Base-by-base conservation (phyloP, 108 stramenopile species). In the Cyclotella cryptica region DNA sequence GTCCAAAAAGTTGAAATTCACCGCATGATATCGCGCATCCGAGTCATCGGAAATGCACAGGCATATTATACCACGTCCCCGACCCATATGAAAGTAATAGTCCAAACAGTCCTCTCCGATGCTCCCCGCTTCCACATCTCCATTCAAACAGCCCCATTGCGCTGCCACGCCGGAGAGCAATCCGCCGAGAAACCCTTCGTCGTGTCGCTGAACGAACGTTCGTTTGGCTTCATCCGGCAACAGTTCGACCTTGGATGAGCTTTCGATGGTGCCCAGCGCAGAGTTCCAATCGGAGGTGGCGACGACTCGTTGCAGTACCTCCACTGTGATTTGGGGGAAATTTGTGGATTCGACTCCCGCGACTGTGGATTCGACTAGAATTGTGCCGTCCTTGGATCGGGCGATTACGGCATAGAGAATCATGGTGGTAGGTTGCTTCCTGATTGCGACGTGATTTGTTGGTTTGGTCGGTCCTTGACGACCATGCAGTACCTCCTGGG, bases 341-440 rank as follows among this genome's bases (percentile, higher is more conserved):
- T 94, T n/a, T n/a, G n/a, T 94, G 13, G 87, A 85, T 53, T 84
- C 82, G 18, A 66, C 44, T 13, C 90, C 79, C 1, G 75, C 78
- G 28, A 81, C 71, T 18, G 71, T 79, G 13, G 87, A 80, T 55
- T 94, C 93, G 24, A 83, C 88, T 24, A 94, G 69, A 27, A 94
- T 80, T 3, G 72, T 80, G 13, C 89, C 90, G 70, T 94, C 93
- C 30, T 77, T 75, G 42, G 87, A 68, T 21, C 90, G 81, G 45
- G 86, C 88, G 74, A 94, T 85, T 17, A 87, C 80, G n/a, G 88
- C 79, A 69, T 94, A 94, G 65, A 94, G 81, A 45, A 92, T 86
- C 87, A 91, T 94, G 28, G 18, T 12, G 53, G 27, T 28, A 9
- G 26, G 29, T 30, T 12, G 60, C 11, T 28, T 30, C 19, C n/a